Evolutionary conservation across 352 stramenopile species (phyloP).

Genomic region (Pythium dissotocum): DNA sequence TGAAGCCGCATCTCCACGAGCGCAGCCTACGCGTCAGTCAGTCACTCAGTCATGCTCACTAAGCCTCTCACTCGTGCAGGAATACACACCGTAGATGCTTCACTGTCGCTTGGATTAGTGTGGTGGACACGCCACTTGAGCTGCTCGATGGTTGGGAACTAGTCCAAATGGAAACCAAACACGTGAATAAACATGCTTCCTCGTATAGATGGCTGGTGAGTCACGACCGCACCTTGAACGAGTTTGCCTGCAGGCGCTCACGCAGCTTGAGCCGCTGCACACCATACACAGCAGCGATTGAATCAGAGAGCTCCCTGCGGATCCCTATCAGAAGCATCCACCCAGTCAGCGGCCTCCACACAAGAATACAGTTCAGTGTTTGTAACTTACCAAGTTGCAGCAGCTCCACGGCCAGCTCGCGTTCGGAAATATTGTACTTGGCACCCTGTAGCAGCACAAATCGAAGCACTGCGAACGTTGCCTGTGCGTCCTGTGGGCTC

Average conservation of each 20-base stretch:
- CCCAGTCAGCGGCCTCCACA: no score
- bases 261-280: slow-evolving; percentile 31
- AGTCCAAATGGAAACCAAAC: background rate
- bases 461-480: slow-evolving; percentile 35
- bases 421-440: slow-evolving; percentile 42
- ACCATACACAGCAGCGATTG: slow-evolving; percentile 39
- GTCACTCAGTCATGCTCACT: background rate
- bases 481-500: slow-evolving; percentile 16
- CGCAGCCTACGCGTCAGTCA: background rate
- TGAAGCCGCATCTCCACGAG: slow-evolving; percentile 22
- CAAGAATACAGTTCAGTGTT: no score
- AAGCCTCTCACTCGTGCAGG: background rate
- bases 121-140: slow-evolving; percentile 18
- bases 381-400: slow-evolving; percentile 39
- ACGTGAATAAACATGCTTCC: no score
- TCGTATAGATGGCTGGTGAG: no score
- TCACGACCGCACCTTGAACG: slow-evolving; percentile 36
- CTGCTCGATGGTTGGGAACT: slow-evolving; percentile 26
- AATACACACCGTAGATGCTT: background rate
- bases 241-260: slow-evolving; percentile 31
- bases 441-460: slow-evolving; percentile 52
- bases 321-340: slow-evolving; percentile 7
- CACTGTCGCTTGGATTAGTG: background rate
- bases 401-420: slow-evolving; percentile 47
- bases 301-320: slow-evolving; percentile 2